Percentiles rank a stretch among this genome's conserved stretches.
Conservation (phyloP, 2,329 filamentous ascomycete species). For the Scytalidium lignicola region DNA sequence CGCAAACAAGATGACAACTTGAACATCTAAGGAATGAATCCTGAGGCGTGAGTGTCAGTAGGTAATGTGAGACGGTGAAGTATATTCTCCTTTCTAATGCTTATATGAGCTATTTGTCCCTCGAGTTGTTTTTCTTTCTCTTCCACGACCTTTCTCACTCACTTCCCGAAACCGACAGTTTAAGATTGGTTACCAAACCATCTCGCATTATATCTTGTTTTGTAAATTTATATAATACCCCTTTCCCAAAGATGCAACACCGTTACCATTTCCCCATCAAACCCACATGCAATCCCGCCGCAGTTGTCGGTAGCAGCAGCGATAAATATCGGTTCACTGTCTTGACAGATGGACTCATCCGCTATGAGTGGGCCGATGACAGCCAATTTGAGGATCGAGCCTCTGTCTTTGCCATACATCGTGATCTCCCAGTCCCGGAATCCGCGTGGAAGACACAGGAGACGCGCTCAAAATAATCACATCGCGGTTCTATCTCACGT, state of each 20-base stretch:
- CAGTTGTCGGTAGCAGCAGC: constrained; percentile 37
- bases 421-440: constrained; percentile 41
- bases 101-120: too few relatives aligned
- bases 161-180: background rate
- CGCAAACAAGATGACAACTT: background rate
- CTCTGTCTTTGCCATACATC: constrained; percentile 55
- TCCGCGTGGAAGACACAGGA: constrained; percentile 41
- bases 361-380: constrained; percentile 58
- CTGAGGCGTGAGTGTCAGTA: background rate
- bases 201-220: background rate
- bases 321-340: constrained; percentile 52
- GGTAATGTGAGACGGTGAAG: too few relatives aligned
- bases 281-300: constrained; percentile 38
- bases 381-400: constrained; percentile 57
- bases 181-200: background rate
- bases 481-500: constrained; percentile 47
- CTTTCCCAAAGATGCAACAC: background rate
- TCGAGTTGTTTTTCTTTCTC: too few relatives aligned
- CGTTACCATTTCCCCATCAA: constrained; percentile 29
- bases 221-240: background rate
- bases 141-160: too few relatives aligned
- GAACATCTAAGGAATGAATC: background rate
- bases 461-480: constrained; percentile 51
- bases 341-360: constrained; percentile 49
- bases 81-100: too few relatives aligned